phyloP scores from a whole-genome alignment of 495 filamentous ascomycete species.

The Xylaria telfairii region DNA sequence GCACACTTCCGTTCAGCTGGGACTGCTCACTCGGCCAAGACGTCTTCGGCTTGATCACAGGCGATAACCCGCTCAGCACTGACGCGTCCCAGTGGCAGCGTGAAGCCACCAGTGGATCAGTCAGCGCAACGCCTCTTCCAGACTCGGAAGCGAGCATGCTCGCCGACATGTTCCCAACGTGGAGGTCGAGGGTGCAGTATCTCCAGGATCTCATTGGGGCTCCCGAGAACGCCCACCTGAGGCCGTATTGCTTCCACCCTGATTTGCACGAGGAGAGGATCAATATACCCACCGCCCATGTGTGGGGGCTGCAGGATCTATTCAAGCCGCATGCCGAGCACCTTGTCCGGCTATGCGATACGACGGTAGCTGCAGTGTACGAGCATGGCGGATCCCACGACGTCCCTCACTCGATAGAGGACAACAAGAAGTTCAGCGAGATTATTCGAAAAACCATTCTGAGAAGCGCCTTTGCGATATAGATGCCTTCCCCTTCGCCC shows the following conservation, averaged over 20 bases:
- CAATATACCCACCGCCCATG: conserved; percentile 11
- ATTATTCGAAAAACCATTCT: conserved; percentile 10
- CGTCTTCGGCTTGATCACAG: conserved; percentile 6
- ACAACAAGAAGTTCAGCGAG: conserved; percentile 12
- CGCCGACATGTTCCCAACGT: conserved; percentile 15
- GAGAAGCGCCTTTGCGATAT: conserved; percentile 1
- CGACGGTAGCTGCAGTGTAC: not conserved
- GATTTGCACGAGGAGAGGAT: conserved; percentile 12
- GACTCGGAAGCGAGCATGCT: conserved; percentile 9
- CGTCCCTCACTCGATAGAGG: not conserved
- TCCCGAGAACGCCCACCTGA: conserved; percentile 10
- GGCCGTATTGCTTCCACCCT: conserved; percentile 9
- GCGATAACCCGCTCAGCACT: conserved; percentile 12
- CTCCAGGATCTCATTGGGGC: not conserved
- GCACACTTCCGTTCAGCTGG: conserved; percentile 14
- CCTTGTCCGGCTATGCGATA: conserved; percentile 15
- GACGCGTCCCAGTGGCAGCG: conserved; percentile 7
- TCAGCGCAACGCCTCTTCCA: not conserved
- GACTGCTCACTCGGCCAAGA: not conserved
- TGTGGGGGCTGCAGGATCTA: conserved; percentile 13
- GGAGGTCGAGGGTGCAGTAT: conserved; percentile 9
- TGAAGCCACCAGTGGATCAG: not conserved
- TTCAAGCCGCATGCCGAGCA: conserved; percentile 18
- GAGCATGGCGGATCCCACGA: conserved; percentile 5
- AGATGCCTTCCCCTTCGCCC: not conserved